Conservation (phyloP, 2,329 filamentous ascomycete species). For the Cryphonectria carpinicola region DNA sequence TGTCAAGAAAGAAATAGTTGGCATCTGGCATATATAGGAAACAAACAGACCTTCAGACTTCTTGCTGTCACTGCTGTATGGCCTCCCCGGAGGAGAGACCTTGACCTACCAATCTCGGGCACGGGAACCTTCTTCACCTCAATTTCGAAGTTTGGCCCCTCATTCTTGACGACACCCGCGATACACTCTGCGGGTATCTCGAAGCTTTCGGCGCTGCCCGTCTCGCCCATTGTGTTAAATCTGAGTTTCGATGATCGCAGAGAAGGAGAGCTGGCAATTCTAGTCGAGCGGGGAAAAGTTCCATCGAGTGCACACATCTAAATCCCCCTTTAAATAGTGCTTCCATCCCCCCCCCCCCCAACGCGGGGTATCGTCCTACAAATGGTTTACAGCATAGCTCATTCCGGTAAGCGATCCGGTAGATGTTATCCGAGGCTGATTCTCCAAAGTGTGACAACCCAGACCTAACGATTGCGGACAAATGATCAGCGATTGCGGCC, state of each 20-base stretch:
- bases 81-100: neutral
- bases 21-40: neutral
- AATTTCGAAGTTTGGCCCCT: conserved; percentile 16
- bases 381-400: neutral
- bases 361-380: neutral
- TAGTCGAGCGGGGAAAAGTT: neutral
- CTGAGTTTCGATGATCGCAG: neutral
- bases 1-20: conserved; percentile 13
- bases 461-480: neutral
- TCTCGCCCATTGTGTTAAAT: conserved; percentile 8
- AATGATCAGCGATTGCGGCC: neutral
- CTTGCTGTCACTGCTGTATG: neutral
- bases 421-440: neutral
- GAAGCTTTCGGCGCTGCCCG: neutral
- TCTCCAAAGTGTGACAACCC: neutral
- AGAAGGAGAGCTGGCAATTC: neutral
- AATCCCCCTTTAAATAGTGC: neutral
- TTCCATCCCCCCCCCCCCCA: neutral
- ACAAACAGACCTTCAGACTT: neutral
- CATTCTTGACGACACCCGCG: conserved; percentile 19
- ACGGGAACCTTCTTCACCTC: conserved; percentile 22
- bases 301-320: neutral
- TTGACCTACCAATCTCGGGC: conserved; percentile 17
- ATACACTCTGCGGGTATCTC: conserved; percentile 16
- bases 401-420: neutral